phyloP scores from a whole-genome alignment of 225 moss, liverwort and hornwort species.

The Sphagnum contortum region DNA sequence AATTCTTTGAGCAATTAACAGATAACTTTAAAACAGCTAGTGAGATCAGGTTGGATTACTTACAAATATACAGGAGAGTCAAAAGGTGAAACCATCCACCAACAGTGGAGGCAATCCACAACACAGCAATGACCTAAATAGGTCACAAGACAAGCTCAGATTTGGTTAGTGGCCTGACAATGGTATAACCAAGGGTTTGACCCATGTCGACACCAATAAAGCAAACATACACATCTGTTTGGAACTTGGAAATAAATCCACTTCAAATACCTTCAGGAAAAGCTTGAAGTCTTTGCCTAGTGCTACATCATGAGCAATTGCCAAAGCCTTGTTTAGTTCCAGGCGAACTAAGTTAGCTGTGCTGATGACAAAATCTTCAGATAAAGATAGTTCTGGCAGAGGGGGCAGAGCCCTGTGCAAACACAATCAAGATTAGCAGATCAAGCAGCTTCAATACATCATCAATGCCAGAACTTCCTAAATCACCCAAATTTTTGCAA shows the following conservation, averaged over 20 bases:
- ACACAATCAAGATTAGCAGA: too few species aligned
- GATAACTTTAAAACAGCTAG: too few species aligned
- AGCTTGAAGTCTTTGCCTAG: conserved; percentile 84
- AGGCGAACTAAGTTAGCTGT: conserved; percentile 31
- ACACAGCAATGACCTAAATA: conserved; percentile 45
- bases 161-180: too few species aligned
- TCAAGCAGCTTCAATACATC: too few species aligned
- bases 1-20: too few species aligned
- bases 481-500: too few species aligned
- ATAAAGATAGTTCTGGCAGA: conserved; percentile 58
- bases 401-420: conserved; percentile 54
- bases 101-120: conserved; percentile 50
- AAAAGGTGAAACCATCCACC: conserved; percentile 83
- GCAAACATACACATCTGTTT: too few species aligned
- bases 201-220: too few species aligned
- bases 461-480: too few species aligned
- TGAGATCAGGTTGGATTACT: conserved; percentile 2
- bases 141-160: background rate
- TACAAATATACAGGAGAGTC: conserved; percentile 72
- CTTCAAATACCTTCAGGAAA: conserved; percentile 44
- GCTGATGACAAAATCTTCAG: conserved; percentile 57
- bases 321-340: conserved; percentile 61
- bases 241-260: too few species aligned
- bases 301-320: conserved; percentile 56
- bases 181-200: too few species aligned